Percentiles rank a stretch among this genome's conserved stretches.
These are phyloP conservation scores for Tylopilus felleus DNA, from an alignment of 768 basidiomycete genomes.

Conservation along the genomic window DNA sequence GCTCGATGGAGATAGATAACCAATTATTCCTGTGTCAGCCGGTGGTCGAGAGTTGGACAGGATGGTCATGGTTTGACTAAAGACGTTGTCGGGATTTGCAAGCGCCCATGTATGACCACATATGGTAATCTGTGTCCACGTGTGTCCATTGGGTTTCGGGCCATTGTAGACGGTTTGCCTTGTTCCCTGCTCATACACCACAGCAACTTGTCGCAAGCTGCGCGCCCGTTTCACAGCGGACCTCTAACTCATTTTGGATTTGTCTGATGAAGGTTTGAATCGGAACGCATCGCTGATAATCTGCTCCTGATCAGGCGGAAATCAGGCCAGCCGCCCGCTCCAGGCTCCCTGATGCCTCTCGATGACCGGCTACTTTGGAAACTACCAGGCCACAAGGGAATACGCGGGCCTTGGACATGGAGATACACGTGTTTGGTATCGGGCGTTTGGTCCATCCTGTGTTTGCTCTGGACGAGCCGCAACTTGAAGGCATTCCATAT, in stretches of 20 bases:
- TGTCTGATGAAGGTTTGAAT: conserved; percentile 18
- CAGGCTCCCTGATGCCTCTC: neutral
- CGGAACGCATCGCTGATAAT: neutral
- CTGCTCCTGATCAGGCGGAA: conserved; percentile 5
- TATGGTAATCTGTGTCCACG: neutral
- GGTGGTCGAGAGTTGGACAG: too few species aligned
- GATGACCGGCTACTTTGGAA: neutral
- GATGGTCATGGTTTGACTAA: neutral
- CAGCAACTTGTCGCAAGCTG: neutral
- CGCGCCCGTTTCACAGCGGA: conserved; percentile 12
- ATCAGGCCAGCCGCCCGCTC: conserved; percentile 7
- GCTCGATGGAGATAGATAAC: conserved; percentile 8
- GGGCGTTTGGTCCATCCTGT: neutral
- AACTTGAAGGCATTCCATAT: neutral
- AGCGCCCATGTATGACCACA: neutral
- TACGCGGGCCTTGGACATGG: neutral
- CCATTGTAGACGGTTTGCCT: neutral
- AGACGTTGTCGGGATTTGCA: too few species aligned
- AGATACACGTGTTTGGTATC: conserved; percentile 7
- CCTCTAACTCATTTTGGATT: conserved; percentile 14
- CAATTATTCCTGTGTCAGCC: neutral
- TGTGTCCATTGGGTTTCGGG: neutral
- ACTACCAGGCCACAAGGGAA: neutral
- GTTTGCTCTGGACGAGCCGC: neutral
- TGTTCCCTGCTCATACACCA: neutral